These are phyloP conservation scores for Lasiodiplodia gonubiensis DNA, from an alignment of 2,329 filamentous ascomycete genomes.

Conservation along the genomic window DNA sequence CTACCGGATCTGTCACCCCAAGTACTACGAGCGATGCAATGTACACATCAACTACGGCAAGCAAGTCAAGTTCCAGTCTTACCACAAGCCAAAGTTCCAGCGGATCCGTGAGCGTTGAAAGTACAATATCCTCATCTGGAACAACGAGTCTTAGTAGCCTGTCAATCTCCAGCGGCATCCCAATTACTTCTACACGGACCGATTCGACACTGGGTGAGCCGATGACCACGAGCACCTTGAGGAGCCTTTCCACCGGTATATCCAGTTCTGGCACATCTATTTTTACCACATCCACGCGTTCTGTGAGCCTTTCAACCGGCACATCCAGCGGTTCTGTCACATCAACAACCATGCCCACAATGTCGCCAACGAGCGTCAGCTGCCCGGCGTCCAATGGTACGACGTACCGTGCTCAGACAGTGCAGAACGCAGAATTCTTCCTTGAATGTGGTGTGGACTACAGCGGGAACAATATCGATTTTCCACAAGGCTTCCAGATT, in stretches of 20 bases:
- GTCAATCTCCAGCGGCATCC: no score
- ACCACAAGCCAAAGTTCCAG: no score
- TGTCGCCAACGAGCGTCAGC: neutral
- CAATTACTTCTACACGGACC: neutral
- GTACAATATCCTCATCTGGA: no score
- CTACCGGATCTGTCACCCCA: no score
- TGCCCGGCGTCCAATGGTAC: slow-evolving; percentile 11
- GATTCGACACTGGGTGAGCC: neutral
- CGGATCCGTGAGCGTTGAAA: no score
- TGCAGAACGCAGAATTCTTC: slow-evolving; percentile 1
- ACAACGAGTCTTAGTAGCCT: no score
- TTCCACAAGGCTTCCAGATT: neutral
- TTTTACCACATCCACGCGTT: neutral
- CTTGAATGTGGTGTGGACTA: slow-evolving; percentile 15
- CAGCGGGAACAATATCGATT: slow-evolving; percentile 1
- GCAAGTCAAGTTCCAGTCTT: no score
- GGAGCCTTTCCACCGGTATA: neutral
- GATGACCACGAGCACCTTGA: no score
- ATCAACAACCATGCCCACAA: neutral
- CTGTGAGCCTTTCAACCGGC: neutral
- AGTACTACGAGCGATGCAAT: no score
- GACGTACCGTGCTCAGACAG: neutral
- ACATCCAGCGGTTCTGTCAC: neutral
- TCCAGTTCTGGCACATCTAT: no score
- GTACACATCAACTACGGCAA: neutral